A percentile compares a stretch with the other conserved stretches of the same genome.
phyloP scores from a whole-genome alignment of 306 rosid species.

The Hippophae tibetana region DNA sequence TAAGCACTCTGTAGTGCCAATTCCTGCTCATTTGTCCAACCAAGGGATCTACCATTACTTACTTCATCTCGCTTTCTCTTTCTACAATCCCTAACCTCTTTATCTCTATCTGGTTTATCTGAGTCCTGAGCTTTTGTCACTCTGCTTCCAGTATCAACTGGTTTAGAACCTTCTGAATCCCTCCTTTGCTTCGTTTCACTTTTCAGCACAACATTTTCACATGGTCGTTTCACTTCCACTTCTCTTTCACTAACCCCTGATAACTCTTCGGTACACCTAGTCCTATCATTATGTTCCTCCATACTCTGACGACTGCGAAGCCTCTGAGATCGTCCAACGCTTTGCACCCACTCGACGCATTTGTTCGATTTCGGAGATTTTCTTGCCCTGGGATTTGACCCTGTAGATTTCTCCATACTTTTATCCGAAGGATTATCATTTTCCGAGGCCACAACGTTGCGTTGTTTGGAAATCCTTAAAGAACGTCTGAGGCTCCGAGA shows the following conservation, averaged over 20 bases:
- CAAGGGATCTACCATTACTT: conserved; percentile 19
- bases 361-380: conserved; percentile 10
- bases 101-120: neutral
- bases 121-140: conserved; percentile 8
- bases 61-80: conserved; percentile 42
- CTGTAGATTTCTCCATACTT: conserved; percentile 12
- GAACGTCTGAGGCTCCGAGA: conserved; percentile 34
- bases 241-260: conserved; percentile 8
- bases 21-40: conserved; percentile 81
- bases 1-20: conserved; percentile 57
- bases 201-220: conserved; percentile 1
- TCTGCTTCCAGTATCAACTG: conserved; percentile 5
- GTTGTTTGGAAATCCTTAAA: conserved; percentile 24
- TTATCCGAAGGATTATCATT: neutral
- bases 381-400: neutral
- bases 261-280: neutral
- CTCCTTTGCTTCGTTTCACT: conserved; percentile 3
- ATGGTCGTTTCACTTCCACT: neutral
- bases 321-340: conserved; percentile 24
- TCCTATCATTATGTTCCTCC: neutral
- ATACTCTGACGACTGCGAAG: conserved; percentile 1
- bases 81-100: conserved; percentile 15
- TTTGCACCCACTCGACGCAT: conserved; percentile 9
- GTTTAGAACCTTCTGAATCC: conserved; percentile 5
- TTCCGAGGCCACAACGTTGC: neutral